Conservation (phyloP, 2,329 filamentous ascomycete species). For the Stachybotrys chlorohalonatus region DNA sequence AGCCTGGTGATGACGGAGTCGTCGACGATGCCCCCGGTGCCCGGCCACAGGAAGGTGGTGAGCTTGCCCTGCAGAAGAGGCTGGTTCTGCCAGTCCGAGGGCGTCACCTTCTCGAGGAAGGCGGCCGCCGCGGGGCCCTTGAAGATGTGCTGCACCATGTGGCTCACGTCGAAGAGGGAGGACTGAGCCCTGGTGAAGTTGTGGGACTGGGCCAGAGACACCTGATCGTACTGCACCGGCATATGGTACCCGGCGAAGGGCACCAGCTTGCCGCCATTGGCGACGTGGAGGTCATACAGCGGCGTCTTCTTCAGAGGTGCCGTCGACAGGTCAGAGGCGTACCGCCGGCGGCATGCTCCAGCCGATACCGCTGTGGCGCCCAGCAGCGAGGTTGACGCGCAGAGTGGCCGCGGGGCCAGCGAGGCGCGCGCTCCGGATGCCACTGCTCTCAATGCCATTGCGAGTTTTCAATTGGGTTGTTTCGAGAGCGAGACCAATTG, state of each 20-base stretch:
- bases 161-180: conserved; percentile 90
- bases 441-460: neutral
- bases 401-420: neutral
- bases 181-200: conserved; percentile 80
- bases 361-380: neutral
- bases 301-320: conserved; percentile 52
- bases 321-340: conserved; percentile 16
- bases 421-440: neutral
- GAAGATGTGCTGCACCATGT: conserved; percentile 91
- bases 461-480: neutral
- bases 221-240: conserved; percentile 78
- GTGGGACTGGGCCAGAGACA: conserved; percentile 77
- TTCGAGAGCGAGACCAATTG: neutral
- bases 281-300: conserved; percentile 69
- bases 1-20: conserved; percentile 85
- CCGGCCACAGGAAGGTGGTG: conserved; percentile 71
- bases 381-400: neutral
- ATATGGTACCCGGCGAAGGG: conserved; percentile 91
- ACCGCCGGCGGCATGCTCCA: conserved; percentile 11
- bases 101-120: conserved; percentile 80
- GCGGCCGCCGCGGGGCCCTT: conserved; percentile 69
- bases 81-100: conserved; percentile 59
- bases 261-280: conserved; percentile 83
- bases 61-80: conserved; percentile 64
- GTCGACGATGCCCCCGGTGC: conserved; percentile 85